These are phyloP conservation scores for Boletus sp. DNA, from an alignment of 768 basidiomycete genomes.

Conservation along the genomic window DNA sequence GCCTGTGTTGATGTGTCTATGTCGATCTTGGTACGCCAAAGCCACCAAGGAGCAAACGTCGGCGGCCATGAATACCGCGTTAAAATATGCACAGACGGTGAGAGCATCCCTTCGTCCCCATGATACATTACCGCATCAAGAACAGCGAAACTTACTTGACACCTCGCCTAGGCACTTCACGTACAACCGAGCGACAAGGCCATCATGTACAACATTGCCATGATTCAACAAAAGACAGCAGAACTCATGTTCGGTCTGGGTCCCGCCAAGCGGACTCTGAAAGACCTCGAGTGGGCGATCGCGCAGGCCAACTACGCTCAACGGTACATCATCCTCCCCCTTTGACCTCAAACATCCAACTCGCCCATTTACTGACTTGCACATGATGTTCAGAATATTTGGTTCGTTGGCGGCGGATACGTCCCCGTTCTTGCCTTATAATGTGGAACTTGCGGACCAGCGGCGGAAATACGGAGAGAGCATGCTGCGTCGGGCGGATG, in stretches of 20 bases:
- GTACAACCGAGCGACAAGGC: slow-evolving; percentile 87
- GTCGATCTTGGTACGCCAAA: slow-evolving; percentile 92
- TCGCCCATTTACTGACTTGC: neutral
- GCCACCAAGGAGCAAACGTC: slow-evolving; percentile 88
- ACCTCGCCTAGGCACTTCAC: slow-evolving; percentile 64
- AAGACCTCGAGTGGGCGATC: slow-evolving; percentile 74
- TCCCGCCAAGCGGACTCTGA: slow-evolving; percentile 72
- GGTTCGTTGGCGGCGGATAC: slow-evolving; percentile 75
- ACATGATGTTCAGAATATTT: slow-evolving; percentile 58
- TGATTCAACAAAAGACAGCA: slow-evolving; percentile 96
- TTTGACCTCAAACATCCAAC: neutral
- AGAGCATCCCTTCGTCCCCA: neutral
- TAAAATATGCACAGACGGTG: slow-evolving; percentile 80
- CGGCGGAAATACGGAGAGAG: slow-evolving; percentile 86
- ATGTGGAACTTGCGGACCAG: slow-evolving; percentile 81
- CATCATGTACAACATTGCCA: slow-evolving; percentile 91
- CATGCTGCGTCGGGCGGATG: slow-evolving; percentile 77
- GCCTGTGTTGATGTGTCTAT: slow-evolving; percentile 76
- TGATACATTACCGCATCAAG: neutral
- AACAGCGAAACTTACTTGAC: neutral
- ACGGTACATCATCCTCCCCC: slow-evolving; percentile 47
- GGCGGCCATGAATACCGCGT: slow-evolving; percentile 75
- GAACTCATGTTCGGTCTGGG: slow-evolving; percentile 79
- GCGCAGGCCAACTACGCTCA: slow-evolving; percentile 83
- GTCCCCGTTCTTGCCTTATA: slow-evolving; percentile 72